A percentile compares a stretch with the other conserved stretches of the same genome.
Conservation (phyloP, 2,329 filamentous ascomycete genomes). For the Nannizzia gypsea region DNA sequence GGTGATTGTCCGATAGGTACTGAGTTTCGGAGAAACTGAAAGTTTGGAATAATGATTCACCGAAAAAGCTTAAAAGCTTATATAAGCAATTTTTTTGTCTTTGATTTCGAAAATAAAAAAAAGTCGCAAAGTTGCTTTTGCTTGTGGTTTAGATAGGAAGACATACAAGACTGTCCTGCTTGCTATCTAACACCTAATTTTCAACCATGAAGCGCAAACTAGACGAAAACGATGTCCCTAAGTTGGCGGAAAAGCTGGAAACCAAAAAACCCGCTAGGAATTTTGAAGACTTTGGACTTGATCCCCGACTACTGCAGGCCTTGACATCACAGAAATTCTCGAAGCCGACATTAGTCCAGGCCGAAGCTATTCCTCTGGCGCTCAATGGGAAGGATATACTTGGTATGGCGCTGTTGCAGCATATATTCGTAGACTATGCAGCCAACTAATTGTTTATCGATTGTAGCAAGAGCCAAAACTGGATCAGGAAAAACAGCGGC, state of each 20-base stretch:
- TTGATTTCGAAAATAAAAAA: neutral
- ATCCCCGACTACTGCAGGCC: slow-evolving; percentile 74
- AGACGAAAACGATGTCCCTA: slow-evolving; percentile 37
- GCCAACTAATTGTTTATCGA: neutral
- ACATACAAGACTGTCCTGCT: neutral
- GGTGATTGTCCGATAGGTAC: too few species aligned
- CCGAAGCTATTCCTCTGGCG: slow-evolving; percentile 74
- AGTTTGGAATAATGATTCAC: too few species aligned
- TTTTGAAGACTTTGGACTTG: slow-evolving; percentile 69
- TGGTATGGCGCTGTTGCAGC: slow-evolving; percentile 25
- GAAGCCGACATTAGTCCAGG: slow-evolving; percentile 79
- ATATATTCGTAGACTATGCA: neutral
- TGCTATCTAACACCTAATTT: neutral
- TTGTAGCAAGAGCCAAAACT: slow-evolving; percentile 73
- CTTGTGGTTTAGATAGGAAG: neutral
- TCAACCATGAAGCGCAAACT: slow-evolving; percentile 40
- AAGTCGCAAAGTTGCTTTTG: neutral
- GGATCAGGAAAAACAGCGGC: slow-evolving; percentile 97
- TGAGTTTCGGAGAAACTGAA: too few species aligned
- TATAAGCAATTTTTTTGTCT: neutral
- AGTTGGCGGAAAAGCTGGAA: slow-evolving; percentile 24
- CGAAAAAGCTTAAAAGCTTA: neutral
- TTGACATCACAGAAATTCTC: slow-evolving; percentile 74
- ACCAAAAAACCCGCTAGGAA: slow-evolving; percentile 32
- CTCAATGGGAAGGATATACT: slow-evolving; percentile 81